These are phyloP conservation scores for Moesziomyces sp. DNA, from an alignment of 1,284 basidiomycete genomes.

Conservation along the genomic window DNA sequence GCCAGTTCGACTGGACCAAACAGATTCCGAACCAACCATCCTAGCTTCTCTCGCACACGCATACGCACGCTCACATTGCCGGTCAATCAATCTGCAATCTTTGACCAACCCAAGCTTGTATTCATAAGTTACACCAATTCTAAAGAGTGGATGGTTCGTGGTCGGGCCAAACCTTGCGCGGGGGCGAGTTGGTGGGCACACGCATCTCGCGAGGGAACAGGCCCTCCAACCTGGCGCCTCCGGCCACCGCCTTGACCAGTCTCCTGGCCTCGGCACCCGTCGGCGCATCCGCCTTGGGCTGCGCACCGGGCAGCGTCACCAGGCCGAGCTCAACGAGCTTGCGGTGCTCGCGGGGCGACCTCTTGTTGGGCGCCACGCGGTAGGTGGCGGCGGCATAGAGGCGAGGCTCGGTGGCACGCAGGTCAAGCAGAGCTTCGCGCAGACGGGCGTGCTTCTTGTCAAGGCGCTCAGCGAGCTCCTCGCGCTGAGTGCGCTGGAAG, in stretches of 20 bases:
- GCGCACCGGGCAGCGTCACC: constrained; percentile 21
- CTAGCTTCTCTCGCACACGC: not conserved
- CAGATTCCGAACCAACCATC: constrained; percentile 24
- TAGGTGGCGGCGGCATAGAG: constrained; percentile 58
- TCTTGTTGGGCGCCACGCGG: constrained; percentile 56
- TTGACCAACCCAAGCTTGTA: no score
- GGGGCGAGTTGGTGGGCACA: constrained; percentile 61
- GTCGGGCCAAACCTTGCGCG: constrained; percentile 50
- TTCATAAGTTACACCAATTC: no score
- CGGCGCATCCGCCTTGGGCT: constrained; percentile 30
- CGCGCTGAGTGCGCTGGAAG: constrained; percentile 79
- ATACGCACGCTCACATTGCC: not conserved
- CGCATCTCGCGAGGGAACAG: constrained; percentile 65
- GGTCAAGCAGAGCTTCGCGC: constrained; percentile 55
- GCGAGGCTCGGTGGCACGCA: constrained; percentile 30
- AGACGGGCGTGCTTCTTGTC: constrained; percentile 51
- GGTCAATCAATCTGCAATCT: no score
- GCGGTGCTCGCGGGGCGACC: constrained; percentile 58
- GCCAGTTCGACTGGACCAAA: constrained; percentile 69
- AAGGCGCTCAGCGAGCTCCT: constrained; percentile 63
- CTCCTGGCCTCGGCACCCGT: constrained; percentile 47
- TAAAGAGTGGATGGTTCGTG: not conserved
- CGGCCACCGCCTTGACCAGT: constrained; percentile 48
- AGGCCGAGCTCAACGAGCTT: constrained; percentile 56
- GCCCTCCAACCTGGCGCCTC: constrained; percentile 57